Evolutionary conservation across 1,139 yeast genomes (phyloP).

Genomic region (Candida smagusa): DNA sequence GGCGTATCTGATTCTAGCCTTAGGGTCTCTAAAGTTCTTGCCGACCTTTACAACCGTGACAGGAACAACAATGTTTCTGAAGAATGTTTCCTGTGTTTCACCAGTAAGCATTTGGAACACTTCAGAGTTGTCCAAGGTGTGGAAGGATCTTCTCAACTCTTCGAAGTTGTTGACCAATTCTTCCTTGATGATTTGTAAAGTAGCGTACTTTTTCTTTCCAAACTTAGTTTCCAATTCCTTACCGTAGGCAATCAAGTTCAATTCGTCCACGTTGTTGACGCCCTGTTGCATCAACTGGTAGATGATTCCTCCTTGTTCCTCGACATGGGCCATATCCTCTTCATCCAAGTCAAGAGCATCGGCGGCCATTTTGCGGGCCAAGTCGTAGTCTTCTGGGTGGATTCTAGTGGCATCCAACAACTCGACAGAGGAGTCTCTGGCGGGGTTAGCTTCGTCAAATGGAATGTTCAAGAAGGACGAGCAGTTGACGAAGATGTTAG

Average conservation of each 20-base stretch:
- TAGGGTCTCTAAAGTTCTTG: slow-evolving; percentile 38
- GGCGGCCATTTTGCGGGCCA: slow-evolving; percentile 96
- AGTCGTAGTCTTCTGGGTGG: slow-evolving; percentile 95
- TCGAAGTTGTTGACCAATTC: slow-evolving; percentile 86
- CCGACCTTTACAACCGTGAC: slow-evolving; percentile 62
- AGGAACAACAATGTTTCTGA: slow-evolving; percentile 73
- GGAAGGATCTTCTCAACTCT: slow-evolving; percentile 76
- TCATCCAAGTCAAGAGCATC: slow-evolving; percentile 96
- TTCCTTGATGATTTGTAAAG: slow-evolving; percentile 81
- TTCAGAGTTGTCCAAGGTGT: slow-evolving; percentile 62
- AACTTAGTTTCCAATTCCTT: slow-evolving; percentile 78
- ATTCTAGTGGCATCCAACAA: slow-evolving; percentile 91
- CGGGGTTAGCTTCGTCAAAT: slow-evolving; percentile 49
- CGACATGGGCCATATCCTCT: slow-evolving; percentile 82
- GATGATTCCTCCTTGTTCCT: slow-evolving; percentile 78
- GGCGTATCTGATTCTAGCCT: slow-evolving; percentile 38
- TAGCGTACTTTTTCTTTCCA: slow-evolving; percentile 75
- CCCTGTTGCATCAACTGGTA: slow-evolving; percentile 78
- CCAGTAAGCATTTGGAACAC: slow-evolving; percentile 90
- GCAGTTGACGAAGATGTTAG: slow-evolving; percentile 83
- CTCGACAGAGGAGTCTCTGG: slow-evolving; percentile 63
- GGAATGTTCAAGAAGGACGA: slow-evolving; percentile 88
- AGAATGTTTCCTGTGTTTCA: slow-evolving; percentile 68
- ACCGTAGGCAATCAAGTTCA: slow-evolving; percentile 91
- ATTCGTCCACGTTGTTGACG: slow-evolving; percentile 81